These are phyloP conservation scores for Peziza echinospora DNA, from an alignment of 495 filamentous ascomycete species.

Conservation along the genomic window DNA sequence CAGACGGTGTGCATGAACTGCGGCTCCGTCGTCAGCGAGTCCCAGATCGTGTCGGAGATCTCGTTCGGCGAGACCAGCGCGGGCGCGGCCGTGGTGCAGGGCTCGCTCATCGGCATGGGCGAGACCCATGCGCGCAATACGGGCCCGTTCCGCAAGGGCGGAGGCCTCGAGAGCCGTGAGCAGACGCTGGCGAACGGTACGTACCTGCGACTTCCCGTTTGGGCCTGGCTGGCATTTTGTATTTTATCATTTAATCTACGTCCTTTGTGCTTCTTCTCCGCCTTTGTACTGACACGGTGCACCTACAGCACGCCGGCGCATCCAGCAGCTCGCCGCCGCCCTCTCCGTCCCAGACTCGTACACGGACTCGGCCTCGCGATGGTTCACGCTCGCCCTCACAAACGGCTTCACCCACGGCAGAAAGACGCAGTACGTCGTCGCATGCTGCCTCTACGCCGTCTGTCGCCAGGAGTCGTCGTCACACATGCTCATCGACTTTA, in stretches of 20 bases:
- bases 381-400: conserved; percentile 52
- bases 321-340: conserved; percentile 28
- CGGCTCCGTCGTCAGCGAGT: conserved; percentile 57
- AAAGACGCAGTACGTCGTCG: conserved; percentile 58
- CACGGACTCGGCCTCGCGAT: conserved; percentile 16
- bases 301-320: conserved; percentile 27
- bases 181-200: conserved; percentile 44
- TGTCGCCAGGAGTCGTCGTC: conserved; percentile 45
- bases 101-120: conserved; percentile 63
- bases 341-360: conserved; percentile 20
- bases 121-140: conserved; percentile 44
- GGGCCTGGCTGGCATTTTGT: background rate
- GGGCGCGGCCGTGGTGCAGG: conserved; percentile 80
- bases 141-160: conserved; percentile 34
- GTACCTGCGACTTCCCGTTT: conserved; percentile 1
- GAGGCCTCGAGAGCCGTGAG: conserved; percentile 42
- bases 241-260: background rate
- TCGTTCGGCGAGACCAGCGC: conserved; percentile 63
- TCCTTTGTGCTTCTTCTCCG: background rate
- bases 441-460: conserved; percentile 68
- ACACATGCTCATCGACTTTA: conserved; percentile 85
- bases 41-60: conserved; percentile 77
- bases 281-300: background rate
- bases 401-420: conserved; percentile 79
- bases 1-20: conserved; percentile 43